These are phyloP conservation scores for Adansonia gregorii DNA, from an alignment of 441 rosid species.

Conservation along the genomic window DNA sequence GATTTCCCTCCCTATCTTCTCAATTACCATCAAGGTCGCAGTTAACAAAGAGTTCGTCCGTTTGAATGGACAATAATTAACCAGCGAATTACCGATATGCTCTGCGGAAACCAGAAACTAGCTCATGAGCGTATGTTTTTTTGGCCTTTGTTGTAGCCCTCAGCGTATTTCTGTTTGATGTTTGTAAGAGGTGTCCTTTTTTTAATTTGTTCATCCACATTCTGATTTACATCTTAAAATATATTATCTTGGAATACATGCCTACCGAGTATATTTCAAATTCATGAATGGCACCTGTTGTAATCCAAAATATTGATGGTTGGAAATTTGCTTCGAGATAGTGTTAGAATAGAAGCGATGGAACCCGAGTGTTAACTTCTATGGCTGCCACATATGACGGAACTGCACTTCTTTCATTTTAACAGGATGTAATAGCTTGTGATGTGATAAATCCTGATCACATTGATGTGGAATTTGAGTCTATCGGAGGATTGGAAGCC, in stretches of 20 bases:
- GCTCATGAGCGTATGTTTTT: too few species aligned
- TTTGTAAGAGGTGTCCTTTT: background rate
- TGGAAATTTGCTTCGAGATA: slow-evolving; percentile 7
- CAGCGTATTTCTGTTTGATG: background rate
- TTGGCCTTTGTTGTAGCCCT: background rate
- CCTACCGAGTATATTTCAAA: background rate
- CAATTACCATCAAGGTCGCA: background rate
- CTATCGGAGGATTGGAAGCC: slow-evolving; percentile 84
- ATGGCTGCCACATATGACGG: background rate
- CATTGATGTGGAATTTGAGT: slow-evolving; percentile 86
- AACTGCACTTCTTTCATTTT: background rate
- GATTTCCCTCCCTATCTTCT: background rate
- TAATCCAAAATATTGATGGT: background rate
- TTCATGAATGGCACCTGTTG: background rate
- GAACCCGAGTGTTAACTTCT: background rate
- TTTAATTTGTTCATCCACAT: slow-evolving; percentile 16
- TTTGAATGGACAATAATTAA: background rate
- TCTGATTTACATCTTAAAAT: background rate
- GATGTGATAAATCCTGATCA: slow-evolving; percentile 92
- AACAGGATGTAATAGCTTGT: slow-evolving; percentile 93
- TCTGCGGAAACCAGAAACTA: background rate
- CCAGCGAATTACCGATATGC: background rate
- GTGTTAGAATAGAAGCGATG: background rate
- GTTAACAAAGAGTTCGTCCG: background rate
- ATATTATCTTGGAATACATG: background rate